Evolutionary conservation across 1,284 basidiomycete genomes (phyloP).

Genomic region (Ustanciosporium gigantosporum): DNA sequence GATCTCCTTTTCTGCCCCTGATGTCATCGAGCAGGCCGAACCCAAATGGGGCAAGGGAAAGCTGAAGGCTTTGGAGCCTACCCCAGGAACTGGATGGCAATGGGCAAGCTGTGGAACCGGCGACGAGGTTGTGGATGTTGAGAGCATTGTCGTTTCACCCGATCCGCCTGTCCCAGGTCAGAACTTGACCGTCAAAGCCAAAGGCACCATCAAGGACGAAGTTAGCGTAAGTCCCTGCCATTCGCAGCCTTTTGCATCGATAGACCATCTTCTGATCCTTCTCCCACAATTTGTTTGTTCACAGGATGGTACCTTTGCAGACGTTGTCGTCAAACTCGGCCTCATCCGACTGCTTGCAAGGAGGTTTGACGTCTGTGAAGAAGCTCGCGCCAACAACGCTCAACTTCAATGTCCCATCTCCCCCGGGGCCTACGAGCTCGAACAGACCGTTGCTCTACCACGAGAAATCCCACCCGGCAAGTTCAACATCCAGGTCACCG

Average conservation of each 20-base stretch:
- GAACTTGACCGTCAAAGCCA: slow-evolving; percentile 55
- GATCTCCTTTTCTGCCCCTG: slow-evolving; percentile 30
- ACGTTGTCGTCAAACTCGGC: slow-evolving; percentile 57
- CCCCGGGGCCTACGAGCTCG: slow-evolving; percentile 49
- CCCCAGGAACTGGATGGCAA: slow-evolving; percentile 40
- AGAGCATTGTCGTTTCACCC: slow-evolving; percentile 48
- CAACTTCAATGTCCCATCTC: slow-evolving; percentile 54
- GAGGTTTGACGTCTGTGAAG: slow-evolving; percentile 55
- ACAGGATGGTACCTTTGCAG: slow-evolving; percentile 50
- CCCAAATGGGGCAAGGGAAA: not conserved
- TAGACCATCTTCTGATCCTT: no score
- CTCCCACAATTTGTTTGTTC: not conserved
- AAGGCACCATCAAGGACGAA: slow-evolving; percentile 37
- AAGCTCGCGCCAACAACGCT: slow-evolving; percentile 49
- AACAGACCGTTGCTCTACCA: slow-evolving; percentile 54
- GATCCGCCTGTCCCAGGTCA: slow-evolving; percentile 57
- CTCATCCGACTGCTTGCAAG: slow-evolving; percentile 49
- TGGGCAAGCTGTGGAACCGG: slow-evolving; percentile 52
- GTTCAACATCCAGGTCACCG: slow-evolving; percentile 75
- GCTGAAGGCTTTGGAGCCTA: slow-evolving; percentile 1
- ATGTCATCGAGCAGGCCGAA: slow-evolving; percentile 2
- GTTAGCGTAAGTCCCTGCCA: slow-evolving; percentile 43
- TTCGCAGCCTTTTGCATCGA: not conserved
- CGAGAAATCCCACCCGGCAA: slow-evolving; percentile 65
- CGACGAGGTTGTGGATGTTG: slow-evolving; percentile 39